Percentiles rank a stretch among this genome's conserved stretches.
Evolutionary conservation across 1,139 yeast genomes (phyloP).

Genomic region (Sugiyamaella grinbergsii): DNA sequence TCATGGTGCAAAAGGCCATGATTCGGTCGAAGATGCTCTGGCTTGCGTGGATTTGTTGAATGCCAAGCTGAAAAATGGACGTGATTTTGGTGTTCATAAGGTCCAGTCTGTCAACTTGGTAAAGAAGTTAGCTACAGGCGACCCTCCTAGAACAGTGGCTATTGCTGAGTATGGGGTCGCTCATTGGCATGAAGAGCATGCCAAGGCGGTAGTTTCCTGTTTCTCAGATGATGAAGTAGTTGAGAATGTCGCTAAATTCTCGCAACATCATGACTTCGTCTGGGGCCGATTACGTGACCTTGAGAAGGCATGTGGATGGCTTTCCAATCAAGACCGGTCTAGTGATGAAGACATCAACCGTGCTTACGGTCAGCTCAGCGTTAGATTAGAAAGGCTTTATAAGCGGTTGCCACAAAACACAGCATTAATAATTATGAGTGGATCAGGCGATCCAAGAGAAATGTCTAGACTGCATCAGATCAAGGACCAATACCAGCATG

Average conservation of each 20-base stretch:
- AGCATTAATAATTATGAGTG: conserved; percentile 61
- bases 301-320: conserved; percentile 43
- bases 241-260: conserved; percentile 41
- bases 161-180: conserved; percentile 44
- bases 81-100: conserved; percentile 55
- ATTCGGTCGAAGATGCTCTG: conserved; percentile 80
- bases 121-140: conserved; percentile 25
- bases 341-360: conserved; percentile 31
- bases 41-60: conserved; percentile 80
- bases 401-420: conserved; percentile 59
- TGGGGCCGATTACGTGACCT: conserved; percentile 62
- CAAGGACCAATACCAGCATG: conserved; percentile 48
- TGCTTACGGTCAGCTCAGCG: conserved; percentile 45
- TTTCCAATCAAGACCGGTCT: conserved; percentile 9
- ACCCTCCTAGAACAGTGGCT: conserved; percentile 34
- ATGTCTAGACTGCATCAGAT: conserved; percentile 52
- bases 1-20: conserved; percentile 64
- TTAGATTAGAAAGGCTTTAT: conserved; percentile 54
- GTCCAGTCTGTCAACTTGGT: conserved; percentile 28
- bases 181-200: conserved; percentile 41
- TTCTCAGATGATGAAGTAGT: conserved; percentile 62
- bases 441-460: conserved; percentile 60
- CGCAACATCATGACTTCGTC: conserved; percentile 48
- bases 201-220: conserved; percentile 49
- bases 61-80: conserved; percentile 66